Conservation (phyloP, 768 basidiomycete genomes). For the Tulasnella sp. region DNA sequence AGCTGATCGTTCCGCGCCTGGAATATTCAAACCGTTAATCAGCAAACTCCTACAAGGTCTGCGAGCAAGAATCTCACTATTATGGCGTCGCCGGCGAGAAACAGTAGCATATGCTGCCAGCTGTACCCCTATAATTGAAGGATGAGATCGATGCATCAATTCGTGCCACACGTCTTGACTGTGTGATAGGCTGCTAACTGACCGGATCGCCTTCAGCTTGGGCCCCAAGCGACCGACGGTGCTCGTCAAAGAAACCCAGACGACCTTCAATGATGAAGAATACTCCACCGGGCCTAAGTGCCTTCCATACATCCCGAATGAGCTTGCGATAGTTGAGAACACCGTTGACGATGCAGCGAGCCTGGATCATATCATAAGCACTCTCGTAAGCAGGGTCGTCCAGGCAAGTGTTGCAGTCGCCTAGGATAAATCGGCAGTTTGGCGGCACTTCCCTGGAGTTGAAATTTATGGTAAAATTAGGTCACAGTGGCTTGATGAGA, state of each 20-base stretch:
- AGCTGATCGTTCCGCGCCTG: neutral
- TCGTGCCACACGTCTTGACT: neutral
- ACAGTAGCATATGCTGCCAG: neutral
- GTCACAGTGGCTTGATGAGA: no score
- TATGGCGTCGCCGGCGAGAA: neutral
- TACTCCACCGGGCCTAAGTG: constrained; percentile 23
- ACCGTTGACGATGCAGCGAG: constrained; percentile 12
- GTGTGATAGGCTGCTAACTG: neutral
- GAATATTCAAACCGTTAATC: neutral
- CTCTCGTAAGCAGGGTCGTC: neutral
- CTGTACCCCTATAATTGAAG: neutral
- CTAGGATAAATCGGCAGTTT: constrained; percentile 24
- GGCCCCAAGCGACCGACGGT: neutral
- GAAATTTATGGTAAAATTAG: neutral
- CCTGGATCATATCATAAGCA: constrained; percentile 27
- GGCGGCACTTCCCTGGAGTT: neutral
- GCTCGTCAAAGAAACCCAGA: constrained; percentile 7
- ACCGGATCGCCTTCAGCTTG: constrained; percentile 27
- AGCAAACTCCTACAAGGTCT: neutral
- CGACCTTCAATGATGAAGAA: constrained; percentile 19
- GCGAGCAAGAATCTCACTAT: neutral
- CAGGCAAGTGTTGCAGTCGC: constrained; percentile 18
- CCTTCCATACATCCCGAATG: neutral
- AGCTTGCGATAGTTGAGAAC: constrained; percentile 25
- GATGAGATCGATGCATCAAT: neutral